Evolutionary conservation across 2,329 filamentous ascomycete genomes (phyloP).

Genomic region (Fusarium guadeloupense): DNA sequence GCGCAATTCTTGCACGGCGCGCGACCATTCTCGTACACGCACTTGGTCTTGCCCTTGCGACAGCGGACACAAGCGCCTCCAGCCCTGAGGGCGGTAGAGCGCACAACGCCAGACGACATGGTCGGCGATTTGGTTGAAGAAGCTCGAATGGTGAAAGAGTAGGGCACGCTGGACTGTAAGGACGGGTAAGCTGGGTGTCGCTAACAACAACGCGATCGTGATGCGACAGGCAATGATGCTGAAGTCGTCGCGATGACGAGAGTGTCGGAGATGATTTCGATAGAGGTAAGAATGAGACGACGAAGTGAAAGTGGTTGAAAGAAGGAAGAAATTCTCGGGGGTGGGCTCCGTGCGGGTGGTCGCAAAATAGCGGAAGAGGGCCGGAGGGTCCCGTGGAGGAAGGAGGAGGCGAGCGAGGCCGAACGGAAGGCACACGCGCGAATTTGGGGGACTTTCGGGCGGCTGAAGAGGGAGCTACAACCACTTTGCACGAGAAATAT

Average conservation of each 20-base stretch:
- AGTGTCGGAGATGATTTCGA: conserved; percentile 7
- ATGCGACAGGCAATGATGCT: conserved; percentile 1
- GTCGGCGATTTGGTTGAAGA: neutral
- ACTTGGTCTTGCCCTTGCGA: conserved; percentile 72
- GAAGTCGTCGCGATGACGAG: neutral
- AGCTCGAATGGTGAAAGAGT: neutral
- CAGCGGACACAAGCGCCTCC: conserved; percentile 70
- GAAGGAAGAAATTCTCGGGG: conserved; percentile 30
- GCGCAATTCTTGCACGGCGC: conserved; percentile 72
- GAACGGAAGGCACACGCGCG: conserved; percentile 36
- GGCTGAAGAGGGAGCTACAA: conserved; percentile 24
- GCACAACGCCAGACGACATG: conserved; percentile 61
- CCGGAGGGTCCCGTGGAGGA: conserved; percentile 35
- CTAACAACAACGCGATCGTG: neutral
- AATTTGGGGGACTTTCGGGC: conserved; percentile 29
- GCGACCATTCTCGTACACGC: conserved; percentile 69
- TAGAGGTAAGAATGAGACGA: conserved; percentile 12
- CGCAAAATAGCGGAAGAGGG: conserved; percentile 32
- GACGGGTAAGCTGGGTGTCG: conserved; percentile 9
- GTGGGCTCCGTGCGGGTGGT: conserved; percentile 26
- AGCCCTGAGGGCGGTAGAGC: conserved; percentile 68
- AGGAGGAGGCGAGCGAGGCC: conserved; percentile 31
- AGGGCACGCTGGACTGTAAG: neutral
- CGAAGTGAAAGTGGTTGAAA: conserved; percentile 19
- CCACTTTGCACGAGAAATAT: conserved; percentile 6